Evolutionary conservation across 768 basidiomycete genomes (phyloP).

Genomic region (Pisolithus orientalis): DNA sequence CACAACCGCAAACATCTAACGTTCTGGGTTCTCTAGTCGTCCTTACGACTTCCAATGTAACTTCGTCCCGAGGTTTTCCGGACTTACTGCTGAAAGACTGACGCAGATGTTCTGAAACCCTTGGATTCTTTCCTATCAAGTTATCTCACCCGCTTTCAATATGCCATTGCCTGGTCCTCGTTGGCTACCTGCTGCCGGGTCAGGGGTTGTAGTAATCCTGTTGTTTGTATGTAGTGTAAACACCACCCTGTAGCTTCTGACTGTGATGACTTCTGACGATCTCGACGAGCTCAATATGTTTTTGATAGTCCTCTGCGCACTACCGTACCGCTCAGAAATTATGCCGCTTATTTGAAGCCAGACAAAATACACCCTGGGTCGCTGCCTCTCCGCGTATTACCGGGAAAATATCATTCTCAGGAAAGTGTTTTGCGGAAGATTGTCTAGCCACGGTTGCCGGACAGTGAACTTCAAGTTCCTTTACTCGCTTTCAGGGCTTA

Average conservation of each 20-base stretch:
- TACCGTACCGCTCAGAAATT: neutral
- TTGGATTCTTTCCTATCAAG: neutral
- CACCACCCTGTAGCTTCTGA: neutral
- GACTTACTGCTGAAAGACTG: conserved; percentile 12
- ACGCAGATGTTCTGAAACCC: conserved; percentile 13
- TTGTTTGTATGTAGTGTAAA: neutral
- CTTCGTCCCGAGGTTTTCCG: conserved; percentile 17
- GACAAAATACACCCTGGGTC: no score
- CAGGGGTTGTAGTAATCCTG: neutral
- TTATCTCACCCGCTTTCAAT: neutral
- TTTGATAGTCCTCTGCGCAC: neutral
- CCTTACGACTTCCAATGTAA: conserved; percentile 20
- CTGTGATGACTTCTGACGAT: neutral
- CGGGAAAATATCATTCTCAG: no score
- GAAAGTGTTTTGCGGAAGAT: no score
- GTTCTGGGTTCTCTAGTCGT: conserved; percentile 8
- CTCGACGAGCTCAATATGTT: neutral
- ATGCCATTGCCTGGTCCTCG: neutral
- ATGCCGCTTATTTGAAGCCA: no score
- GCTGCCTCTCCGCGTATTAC: no score
- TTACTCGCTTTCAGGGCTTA: no score
- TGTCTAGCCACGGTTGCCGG: no score
- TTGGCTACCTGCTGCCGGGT: neutral
- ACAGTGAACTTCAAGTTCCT: no score
- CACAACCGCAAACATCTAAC: neutral